Evolutionary conservation across 2,329 filamentous ascomycete species (phyloP).

Genomic region (Verticillium isaacii): DNA sequence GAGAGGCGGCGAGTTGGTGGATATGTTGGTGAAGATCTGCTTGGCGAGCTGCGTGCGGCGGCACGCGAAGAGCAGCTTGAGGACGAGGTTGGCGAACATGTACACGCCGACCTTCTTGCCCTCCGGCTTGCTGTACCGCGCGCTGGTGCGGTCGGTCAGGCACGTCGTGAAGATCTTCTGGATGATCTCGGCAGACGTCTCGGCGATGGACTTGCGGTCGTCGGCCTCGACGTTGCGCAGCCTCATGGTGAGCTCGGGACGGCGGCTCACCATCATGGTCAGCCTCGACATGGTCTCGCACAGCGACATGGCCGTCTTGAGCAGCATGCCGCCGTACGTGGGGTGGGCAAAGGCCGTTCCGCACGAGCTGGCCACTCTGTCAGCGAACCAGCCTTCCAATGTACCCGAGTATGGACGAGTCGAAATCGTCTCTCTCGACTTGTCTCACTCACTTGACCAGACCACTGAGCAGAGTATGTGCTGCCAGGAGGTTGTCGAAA

Average conservation of each 20-base stretch:
- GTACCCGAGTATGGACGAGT: not conserved
- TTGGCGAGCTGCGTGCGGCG: conserved; percentile 78
- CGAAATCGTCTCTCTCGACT: not conserved
- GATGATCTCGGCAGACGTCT: conserved; percentile 82
- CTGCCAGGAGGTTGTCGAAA: conserved; percentile 66
- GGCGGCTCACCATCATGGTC: conserved; percentile 77
- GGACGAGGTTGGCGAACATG: conserved; percentile 82
- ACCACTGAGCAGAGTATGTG: conserved; percentile 69
- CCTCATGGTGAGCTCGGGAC: conserved; percentile 69
- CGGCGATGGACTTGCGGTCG: conserved; percentile 73
- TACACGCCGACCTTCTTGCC: conserved; percentile 88
- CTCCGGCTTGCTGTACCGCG: conserved; percentile 63
- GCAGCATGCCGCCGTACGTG: conserved; percentile 73
- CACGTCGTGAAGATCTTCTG: conserved; percentile 90
- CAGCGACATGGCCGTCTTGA: conserved; percentile 78
- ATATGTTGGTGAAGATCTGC: conserved; percentile 86
- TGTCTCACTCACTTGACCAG: conserved; percentile 62
- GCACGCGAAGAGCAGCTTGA: conserved; percentile 84
- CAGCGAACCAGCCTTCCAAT: not conserved
- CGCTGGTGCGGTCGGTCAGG: conserved; percentile 71
- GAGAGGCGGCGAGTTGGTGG: conserved; percentile 75
- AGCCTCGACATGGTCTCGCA: conserved; percentile 76
- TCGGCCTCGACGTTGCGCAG: conserved; percentile 61
- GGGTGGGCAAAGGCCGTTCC: conserved; percentile 77
- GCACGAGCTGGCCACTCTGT: conserved; percentile 57